Evolutionary conservation across 306 rosid genomes (phyloP).

Genomic region (Mucuna pruriens): DNA sequence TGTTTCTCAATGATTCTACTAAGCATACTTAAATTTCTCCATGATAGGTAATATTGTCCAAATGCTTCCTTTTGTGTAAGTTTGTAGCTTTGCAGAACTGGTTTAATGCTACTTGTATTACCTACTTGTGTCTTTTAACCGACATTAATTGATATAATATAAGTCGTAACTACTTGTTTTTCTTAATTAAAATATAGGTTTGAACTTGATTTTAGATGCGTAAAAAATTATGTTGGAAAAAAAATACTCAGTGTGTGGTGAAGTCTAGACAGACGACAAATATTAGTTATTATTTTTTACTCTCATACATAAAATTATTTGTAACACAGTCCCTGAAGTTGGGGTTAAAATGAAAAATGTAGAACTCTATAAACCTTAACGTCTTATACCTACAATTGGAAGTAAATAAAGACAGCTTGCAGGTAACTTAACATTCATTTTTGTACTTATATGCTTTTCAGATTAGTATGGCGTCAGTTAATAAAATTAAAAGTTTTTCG

Average conservation of each 20-base stretch:
- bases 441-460: not conserved
- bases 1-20: not conserved
- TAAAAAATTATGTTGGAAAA: too few species aligned
- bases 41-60: not conserved
- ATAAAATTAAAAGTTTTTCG: not conserved
- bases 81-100: not conserved
- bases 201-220: too few species aligned
- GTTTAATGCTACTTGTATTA: too few species aligned
- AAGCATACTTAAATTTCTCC: not conserved
- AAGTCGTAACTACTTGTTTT: too few species aligned
- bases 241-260: too few species aligned
- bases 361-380: not conserved
- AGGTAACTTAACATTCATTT: not conserved
- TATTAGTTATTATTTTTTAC: too few species aligned
- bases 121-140: too few species aligned
- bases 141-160: too few species aligned
- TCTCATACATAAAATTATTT: not conserved
- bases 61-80: constrained; percentile 6
- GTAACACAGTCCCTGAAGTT: not conserved
- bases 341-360: not conserved
- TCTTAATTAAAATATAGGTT: too few species aligned
- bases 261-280: too few species aligned
- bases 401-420: not conserved
- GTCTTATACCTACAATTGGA: not conserved
- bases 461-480: not conserved